Conservation (phyloP, 2,329 filamentous ascomycete genomes). For the Hirsutella thompsonii region DNA sequence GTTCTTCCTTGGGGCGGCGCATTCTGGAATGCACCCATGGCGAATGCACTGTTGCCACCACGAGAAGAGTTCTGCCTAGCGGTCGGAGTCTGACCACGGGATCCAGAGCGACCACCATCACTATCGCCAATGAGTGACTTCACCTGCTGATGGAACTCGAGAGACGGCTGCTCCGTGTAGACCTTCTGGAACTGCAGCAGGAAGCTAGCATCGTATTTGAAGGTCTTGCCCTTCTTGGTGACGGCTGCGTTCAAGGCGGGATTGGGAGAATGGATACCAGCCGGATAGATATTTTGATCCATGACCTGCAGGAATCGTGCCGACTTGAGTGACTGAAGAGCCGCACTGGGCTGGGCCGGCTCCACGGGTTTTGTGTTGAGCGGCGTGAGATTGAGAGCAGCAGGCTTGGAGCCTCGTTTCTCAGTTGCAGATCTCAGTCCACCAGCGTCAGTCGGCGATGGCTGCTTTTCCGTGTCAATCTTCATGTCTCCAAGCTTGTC, state of each 20-base stretch:
- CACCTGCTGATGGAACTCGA: conserved; percentile 88
- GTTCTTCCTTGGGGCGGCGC: conserved; percentile 32
- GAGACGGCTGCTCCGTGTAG: conserved; percentile 90
- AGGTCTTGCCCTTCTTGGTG: conserved; percentile 65
- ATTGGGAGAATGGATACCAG: conserved; percentile 78
- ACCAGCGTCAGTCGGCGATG: conserved; percentile 30
- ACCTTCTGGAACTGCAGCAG: conserved; percentile 91
- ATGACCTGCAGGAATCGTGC: conserved; percentile 77
- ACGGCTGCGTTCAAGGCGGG: conserved; percentile 76
- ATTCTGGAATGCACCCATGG: conserved; percentile 58
- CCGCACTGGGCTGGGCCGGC: conserved; percentile 83
- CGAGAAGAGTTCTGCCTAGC: conserved; percentile 39
- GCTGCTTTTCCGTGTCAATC: conserved; percentile 28
- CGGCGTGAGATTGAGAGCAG: conserved; percentile 75
- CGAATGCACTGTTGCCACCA: conserved; percentile 34
- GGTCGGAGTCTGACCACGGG: conserved; percentile 42
- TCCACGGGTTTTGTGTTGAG: conserved; percentile 76
- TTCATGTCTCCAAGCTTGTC: conserved; percentile 40
- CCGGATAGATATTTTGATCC: conserved; percentile 68
- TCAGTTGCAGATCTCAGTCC: conserved; percentile 38
- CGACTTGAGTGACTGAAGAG: conserved; percentile 84
- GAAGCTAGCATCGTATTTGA: conserved; percentile 93
- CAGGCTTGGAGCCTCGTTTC: conserved; percentile 62
- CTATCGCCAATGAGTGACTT: conserved; percentile 73
- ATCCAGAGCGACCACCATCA: conserved; percentile 38